Evolutionary conservation across 148 eudicot genomes (phyloP).

Genomic region (Polygonum aviculare): DNA sequence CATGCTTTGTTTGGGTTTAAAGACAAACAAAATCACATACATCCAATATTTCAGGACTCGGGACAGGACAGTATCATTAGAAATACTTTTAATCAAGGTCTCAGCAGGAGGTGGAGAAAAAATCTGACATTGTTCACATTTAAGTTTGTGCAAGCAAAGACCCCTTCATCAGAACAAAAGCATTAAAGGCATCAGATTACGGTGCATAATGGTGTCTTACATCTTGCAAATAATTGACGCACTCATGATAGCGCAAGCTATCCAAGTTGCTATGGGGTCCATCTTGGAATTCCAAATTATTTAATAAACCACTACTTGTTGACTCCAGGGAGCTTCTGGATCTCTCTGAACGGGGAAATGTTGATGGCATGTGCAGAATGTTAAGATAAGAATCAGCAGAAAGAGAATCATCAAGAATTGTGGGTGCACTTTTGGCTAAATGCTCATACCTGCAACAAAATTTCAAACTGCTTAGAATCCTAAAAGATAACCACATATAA

Average conservation of each 20-base stretch:
- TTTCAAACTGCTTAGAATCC: conserved; percentile 5
- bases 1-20: background rate
- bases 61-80: background rate
- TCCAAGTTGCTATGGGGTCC: conserved; percentile 96
- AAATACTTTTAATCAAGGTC: background rate
- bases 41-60: background rate
- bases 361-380: conserved; percentile 93
- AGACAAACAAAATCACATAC: background rate
- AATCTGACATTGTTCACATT: background rate
- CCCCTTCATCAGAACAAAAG: conserved; percentile 3
- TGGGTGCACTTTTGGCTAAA: conserved; percentile 95
- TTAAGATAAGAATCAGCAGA: conserved; percentile 99
- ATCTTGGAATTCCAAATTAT: conserved; percentile 48
- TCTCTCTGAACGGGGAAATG: conserved; percentile 93
- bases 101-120: background rate
- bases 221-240: conserved; percentile 85
- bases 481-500: background rate
- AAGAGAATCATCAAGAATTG: conserved; percentile 90
- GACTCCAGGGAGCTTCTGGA: conserved; percentile 59
- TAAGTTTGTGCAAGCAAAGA: background rate
- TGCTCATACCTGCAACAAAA: conserved; percentile 71
- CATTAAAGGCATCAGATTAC: background rate
- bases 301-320: conserved; percentile 40
- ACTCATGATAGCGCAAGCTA: conserved; percentile 72
- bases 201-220: conserved; percentile 31